These are phyloP conservation scores for Cyclostephanos tholiformis DNA, from an alignment of 108 stramenopile genomes.

Conservation along the genomic window DNA sequence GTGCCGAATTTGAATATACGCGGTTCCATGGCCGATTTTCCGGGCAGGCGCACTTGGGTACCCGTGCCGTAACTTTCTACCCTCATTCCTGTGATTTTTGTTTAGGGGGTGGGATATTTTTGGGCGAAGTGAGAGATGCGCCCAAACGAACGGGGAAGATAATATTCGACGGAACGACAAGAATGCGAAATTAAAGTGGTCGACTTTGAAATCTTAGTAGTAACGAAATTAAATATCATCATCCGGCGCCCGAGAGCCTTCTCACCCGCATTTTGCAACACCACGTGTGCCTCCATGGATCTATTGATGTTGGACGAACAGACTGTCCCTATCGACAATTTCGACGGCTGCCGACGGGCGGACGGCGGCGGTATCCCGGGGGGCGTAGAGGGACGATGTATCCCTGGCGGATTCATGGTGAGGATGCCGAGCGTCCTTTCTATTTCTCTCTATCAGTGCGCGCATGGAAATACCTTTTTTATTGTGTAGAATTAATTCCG, in stretches of 20 bases:
- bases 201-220: not conserved
- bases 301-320: conserved; percentile 94
- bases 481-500: no score
- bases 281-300: conserved; percentile 92
- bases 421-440: no score
- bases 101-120: conserved; percentile 5
- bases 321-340: conserved; percentile 82
- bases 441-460: no score
- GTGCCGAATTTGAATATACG: conserved; percentile 90
- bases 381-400: conserved; percentile 83
- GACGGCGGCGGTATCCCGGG: conserved; percentile 75
- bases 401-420: conserved; percentile 25
- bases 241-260: not conserved
- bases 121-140: not conserved
- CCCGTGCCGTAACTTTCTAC: conserved; percentile 91
- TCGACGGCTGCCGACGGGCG: conserved; percentile 53
- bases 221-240: not conserved
- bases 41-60: conserved; percentile 82
- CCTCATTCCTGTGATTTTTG: conserved; percentile 53
- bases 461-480: no score
- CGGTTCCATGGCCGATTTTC: conserved; percentile 77
- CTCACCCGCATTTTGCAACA: conserved; percentile 84
- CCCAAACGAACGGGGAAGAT: not conserved
- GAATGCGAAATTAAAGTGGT: not conserved
- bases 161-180: not conserved